phyloP scores from a whole-genome alignment of 2,329 filamentous ascomycete genomes.

The Chrysoporthe austroafricana region DNA sequence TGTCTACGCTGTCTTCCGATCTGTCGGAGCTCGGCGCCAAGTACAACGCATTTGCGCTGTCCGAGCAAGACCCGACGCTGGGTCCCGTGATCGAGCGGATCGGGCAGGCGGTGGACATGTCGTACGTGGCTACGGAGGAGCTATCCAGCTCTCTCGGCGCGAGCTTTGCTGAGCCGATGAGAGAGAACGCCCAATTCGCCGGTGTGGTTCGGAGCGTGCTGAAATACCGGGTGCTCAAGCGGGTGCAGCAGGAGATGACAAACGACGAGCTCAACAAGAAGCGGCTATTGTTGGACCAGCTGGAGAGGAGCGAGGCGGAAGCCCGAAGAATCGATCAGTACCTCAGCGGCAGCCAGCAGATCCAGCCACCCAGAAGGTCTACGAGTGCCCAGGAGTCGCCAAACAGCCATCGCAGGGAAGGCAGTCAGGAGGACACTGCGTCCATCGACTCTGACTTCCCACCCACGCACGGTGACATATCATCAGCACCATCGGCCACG shows the following conservation, averaged over 20 bases:
- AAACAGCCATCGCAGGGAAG: slow-evolving; percentile 56
- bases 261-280: slow-evolving; percentile 92
- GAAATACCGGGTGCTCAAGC: slow-evolving; percentile 87
- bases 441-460: slow-evolving; percentile 97
- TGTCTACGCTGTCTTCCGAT: slow-evolving; percentile 83
- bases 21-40: slow-evolving; percentile 92
- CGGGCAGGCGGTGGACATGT: slow-evolving; percentile 92
- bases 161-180: slow-evolving; percentile 95
- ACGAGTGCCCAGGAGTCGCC: slow-evolving; percentile 58
- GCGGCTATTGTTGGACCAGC: slow-evolving; percentile 75
- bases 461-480: slow-evolving; percentile 77
- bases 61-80: slow-evolving; percentile 85
- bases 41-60: slow-evolving; percentile 95
- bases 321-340: slow-evolving; percentile 94
- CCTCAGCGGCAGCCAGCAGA: slow-evolving; percentile 72
- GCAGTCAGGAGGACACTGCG: slow-evolving; percentile 74
- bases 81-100: slow-evolving; percentile 92
- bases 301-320: slow-evolving; percentile 94
- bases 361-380: slow-evolving; percentile 69
- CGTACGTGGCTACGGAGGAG: slow-evolving; percentile 94
- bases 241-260: slow-evolving; percentile 97
- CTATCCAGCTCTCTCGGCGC: slow-evolving; percentile 85
- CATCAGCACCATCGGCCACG: slow-evolving; percentile 71
- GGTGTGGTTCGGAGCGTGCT: slow-evolving; percentile 89
- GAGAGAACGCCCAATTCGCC: slow-evolving; percentile 96